Percentiles rank a stretch among this genome's conserved stretches.
These are phyloP conservation scores for Melastoma malabathricum DNA, from an alignment of 345 rosid genomes.

Conservation along the genomic window DNA sequence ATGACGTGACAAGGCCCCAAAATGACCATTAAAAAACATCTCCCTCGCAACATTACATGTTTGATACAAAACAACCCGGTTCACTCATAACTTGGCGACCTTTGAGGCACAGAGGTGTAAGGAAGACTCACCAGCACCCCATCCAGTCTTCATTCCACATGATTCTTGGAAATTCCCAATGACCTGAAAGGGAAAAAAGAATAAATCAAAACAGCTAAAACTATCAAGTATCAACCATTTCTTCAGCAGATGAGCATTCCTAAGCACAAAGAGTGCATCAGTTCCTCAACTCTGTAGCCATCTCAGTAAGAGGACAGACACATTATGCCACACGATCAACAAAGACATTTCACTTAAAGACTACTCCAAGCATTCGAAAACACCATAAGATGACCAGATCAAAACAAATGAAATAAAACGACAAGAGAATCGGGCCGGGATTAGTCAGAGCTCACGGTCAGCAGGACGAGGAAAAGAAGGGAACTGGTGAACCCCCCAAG, in stretches of 20 bases:
- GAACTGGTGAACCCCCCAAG: constrained; percentile 85
- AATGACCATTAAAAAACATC: too few relatives aligned
- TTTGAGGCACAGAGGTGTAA: neutral
- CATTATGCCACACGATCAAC: too few relatives aligned
- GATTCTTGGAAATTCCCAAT: constrained; percentile 80
- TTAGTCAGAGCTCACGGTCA: constrained; percentile 36
- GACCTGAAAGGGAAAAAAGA: constrained; percentile 39
- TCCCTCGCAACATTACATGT: neutral
- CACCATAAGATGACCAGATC: too few relatives aligned
- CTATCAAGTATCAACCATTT: neutral
- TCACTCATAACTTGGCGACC: neutral
- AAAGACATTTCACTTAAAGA: too few relatives aligned
- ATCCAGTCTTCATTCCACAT: constrained; percentile 62
- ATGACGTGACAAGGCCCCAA: too few relatives aligned
- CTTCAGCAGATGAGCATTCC: neutral
- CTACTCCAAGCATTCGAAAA: too few relatives aligned
- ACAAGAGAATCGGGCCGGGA: neutral
- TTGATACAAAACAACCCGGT: neutral
- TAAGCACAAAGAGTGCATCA: too few relatives aligned
- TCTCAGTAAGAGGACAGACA: too few relatives aligned
- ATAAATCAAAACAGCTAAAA: neutral
- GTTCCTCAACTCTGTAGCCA: too few relatives aligned
- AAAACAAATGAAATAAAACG: neutral
- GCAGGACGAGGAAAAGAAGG: constrained; percentile 54
- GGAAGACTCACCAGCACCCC: constrained; percentile 68